Evolutionary conservation across 148 eudicot species (phyloP), one percentile per base, ranked within the genome.

Genomic region (Rhododendron vialii): DNA sequence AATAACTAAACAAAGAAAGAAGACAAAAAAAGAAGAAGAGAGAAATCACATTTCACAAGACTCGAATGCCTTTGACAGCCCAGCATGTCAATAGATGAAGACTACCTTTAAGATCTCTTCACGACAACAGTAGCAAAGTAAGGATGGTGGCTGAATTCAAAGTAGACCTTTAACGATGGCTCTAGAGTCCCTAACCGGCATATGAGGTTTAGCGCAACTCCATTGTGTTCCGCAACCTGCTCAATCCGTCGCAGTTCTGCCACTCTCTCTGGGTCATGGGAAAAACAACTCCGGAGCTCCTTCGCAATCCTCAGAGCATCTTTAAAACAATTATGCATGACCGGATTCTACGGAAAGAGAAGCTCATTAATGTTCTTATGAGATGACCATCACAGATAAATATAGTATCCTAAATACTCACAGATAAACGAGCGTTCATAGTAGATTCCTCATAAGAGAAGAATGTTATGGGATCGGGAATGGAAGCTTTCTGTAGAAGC

Each of bases 201-300:
- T 80, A 97, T 91, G 50, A 97, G 93, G 84, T 92, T 95, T 51
- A 97, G 83, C 35, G 98, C 99, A 53, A 95, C 91, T 71, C 86
- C 89, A 86, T 97, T 95, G 82, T 92, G 99, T 86, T 97, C 99
- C 26, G 98, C 98, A 24, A 97, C 96, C 89, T 92, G 99, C 86
- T 97, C 99, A 14, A 97, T 88, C 85, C 87, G 86, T 35, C 93
- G 94, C 76, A 97, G 94, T 89, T 97, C 99, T 10, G 93, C 90
- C 90, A 93, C 14, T 87, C 88, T 93, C 35, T 92, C 91, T 22
- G 92, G 92, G 86, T 97, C 96, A 78, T 91, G 87, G 2, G 91
- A 82, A 84, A 92, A 97, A 86, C 89, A 88, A 86, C 88, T 92
- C 87, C 87, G 91, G 38, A 95, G 91, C 86, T 97, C 98, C 90